Evolutionary conservation across 1,284 basidiomycete genomes (phyloP).

Genomic region (Nidula niveotomentosa): DNA sequence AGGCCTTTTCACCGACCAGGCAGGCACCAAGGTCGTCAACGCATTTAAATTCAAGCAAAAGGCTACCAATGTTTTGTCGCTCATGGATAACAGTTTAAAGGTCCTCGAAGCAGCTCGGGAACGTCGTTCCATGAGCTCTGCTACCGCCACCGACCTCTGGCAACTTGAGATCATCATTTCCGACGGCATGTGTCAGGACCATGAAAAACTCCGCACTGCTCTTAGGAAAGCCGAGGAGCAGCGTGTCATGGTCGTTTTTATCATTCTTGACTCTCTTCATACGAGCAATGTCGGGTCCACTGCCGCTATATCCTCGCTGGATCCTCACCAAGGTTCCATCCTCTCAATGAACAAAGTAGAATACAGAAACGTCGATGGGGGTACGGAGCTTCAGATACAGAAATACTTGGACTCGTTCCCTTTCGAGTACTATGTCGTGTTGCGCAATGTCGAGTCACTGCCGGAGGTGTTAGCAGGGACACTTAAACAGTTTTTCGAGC

Average conservation of each 20-base stretch:
- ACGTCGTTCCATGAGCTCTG: conserved; percentile 54
- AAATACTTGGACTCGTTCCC: conserved; percentile 97
- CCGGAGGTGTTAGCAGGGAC: conserved; percentile 93
- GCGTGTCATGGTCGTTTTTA: conserved; percentile 95
- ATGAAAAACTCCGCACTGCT: conserved; percentile 80
- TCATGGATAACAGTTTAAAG: conserved; percentile 83
- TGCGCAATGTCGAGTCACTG: conserved; percentile 89
- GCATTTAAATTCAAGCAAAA: conserved; percentile 92
- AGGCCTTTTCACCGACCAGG: conserved; percentile 76
- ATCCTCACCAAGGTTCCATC: conserved; percentile 69
- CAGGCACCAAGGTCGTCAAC: conserved; percentile 79
- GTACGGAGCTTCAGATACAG: conserved; percentile 87
- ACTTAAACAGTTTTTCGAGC: conserved; percentile 89
- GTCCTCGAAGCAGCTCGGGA: conserved; percentile 80
- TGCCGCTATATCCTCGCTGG: conserved; percentile 10
- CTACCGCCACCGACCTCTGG: conserved; percentile 87
- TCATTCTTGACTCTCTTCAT: conserved; percentile 91
- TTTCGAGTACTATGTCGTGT: conserved; percentile 96
- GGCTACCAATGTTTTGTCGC: conserved; percentile 85
- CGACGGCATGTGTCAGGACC: conserved; percentile 97
- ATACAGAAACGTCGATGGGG: conserved; percentile 84
- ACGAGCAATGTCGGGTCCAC: conserved; percentile 22
- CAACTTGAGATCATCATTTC: conserved; percentile 99
- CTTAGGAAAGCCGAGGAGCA: conserved; percentile 89
- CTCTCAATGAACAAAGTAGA: conserved; percentile 92